Evolutionary conservation across 305 asterid genomes (phyloP), one percentile per base, ranked within the genome.

Genomic region (Fraxinus velutina): DNA sequence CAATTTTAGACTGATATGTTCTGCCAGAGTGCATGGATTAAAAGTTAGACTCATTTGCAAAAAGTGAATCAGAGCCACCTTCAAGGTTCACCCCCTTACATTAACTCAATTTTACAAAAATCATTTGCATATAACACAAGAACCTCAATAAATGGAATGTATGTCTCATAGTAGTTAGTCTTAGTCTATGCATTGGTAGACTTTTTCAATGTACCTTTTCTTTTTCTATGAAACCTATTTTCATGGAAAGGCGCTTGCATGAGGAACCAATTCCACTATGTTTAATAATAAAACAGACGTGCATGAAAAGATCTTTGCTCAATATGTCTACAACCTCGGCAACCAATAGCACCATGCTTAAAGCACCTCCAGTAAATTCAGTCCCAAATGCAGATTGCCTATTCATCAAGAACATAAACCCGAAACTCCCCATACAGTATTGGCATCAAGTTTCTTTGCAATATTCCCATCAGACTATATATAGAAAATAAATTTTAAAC

Each of bases 1-100:
- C 73, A 75, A 42, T 60, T 76, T 64, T 33, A 76, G 76, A 50
- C 37, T 47, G 36, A 50, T 36, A 19, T 50, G 64, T 77, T 47
- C 72, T 19, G 73, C 36, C 47, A 15, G 17, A 75, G 80, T 60
- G 76, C 74, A 37, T 62, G 17, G 42, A 32, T 55, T 62, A 62
- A 62, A 32, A 42, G 22, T 21, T 55, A 33, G 37, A 33, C 42
- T 64, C 44, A 60, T 9, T 1, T 0, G 36, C 33, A 50, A 9
- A 32, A 66, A 1, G 15, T 19, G 64, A 50, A 33, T 60, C 47
- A 83, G 27, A 75, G 47, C 75, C 50, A 13, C n/a, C 37, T 13
- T 47, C 19, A 47, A 47, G 6, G 57, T 47, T 47, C 15, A 47
- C 57, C 6, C 19, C 57, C 19, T 71, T 52, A 52, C 24, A 36